Percentiles rank a stretch among this genome's conserved stretches.
Evolutionary conservation across 768 basidiomycete genomes (phyloP).

Genomic region (Rhodotorula paludigena): DNA sequence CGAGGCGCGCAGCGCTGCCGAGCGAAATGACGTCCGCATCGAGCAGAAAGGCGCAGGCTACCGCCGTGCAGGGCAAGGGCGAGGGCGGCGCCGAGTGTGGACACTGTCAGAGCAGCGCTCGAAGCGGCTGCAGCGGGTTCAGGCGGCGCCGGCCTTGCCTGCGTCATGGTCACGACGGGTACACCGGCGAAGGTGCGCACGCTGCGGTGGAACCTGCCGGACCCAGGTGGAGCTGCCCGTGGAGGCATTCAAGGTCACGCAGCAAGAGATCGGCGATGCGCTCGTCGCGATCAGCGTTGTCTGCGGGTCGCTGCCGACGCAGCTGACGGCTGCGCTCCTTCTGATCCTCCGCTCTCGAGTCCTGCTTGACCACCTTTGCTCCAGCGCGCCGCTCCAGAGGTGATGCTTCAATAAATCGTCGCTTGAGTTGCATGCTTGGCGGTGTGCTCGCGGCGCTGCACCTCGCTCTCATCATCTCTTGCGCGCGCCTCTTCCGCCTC

Average conservation of each 20-base stretch:
- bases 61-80: slow-evolving; percentile 52
- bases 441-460: slow-evolving; percentile 98
- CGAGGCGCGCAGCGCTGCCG: slow-evolving; percentile 58
- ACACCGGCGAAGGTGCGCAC: slow-evolving; percentile 22
- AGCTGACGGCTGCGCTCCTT: slow-evolving; percentile 81
- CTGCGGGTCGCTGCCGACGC: slow-evolving; percentile 89
- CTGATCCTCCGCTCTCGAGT: slow-evolving; percentile 43
- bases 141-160: too few relatives aligned
- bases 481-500: slow-evolving; percentile 50
- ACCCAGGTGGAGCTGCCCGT: slow-evolving; percentile 18
- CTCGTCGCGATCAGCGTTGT: slow-evolving; percentile 87
- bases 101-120: too few relatives aligned
- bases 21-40: slow-evolving; percentile 34
- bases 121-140: too few relatives aligned
- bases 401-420: slow-evolving; percentile 82
- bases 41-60: not conserved
- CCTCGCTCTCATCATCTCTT: slow-evolving; percentile 65
- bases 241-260: slow-evolving; percentile 63
- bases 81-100: too few relatives aligned
- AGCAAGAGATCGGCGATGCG: slow-evolving; percentile 81
- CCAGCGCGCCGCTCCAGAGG: slow-evolving; percentile 8
- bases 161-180: slow-evolving; percentile 45
- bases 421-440: slow-evolving; percentile 88
- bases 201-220: slow-evolving; percentile 31
- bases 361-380: slow-evolving; percentile 34